Conservation (phyloP, 192 early-diverging fungal species). For the Entomortierella lignicola region DNA sequence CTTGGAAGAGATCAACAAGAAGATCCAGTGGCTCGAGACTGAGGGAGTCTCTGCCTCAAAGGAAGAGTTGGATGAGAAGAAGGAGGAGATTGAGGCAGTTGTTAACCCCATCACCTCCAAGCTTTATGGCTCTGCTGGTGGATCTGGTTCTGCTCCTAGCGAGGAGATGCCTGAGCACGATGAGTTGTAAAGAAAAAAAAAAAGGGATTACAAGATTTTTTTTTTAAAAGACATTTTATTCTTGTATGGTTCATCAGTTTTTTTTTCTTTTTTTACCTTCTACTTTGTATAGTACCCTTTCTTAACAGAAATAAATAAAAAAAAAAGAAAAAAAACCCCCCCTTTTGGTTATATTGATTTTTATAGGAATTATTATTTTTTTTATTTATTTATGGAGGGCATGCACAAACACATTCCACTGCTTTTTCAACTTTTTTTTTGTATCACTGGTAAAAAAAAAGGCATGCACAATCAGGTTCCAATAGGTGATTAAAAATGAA, state of each 20-base stretch:
- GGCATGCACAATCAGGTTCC: too few relatives aligned
- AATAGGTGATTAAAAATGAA: too few relatives aligned
- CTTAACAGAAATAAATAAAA: slow-evolving; percentile 3
- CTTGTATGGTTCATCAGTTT: slow-evolving; percentile 11
- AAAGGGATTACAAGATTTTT: too few relatives aligned
- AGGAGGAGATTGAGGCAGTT: slow-evolving; percentile 91
- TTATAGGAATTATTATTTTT: too few relatives aligned
- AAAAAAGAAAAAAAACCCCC: background rate
- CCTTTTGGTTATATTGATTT: too few relatives aligned
- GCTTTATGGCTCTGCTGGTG: slow-evolving; percentile 76
- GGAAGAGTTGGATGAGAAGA: slow-evolving; percentile 98
- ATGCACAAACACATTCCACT: too few relatives aligned
- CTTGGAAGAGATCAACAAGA: slow-evolving; percentile 79
- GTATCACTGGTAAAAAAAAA: too few relatives aligned
- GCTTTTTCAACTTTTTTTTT: too few relatives aligned
- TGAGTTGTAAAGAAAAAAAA: slow-evolving; percentile 74
- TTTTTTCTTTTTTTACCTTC: background rate
- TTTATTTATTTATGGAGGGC: too few relatives aligned
- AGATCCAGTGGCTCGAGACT: slow-evolving; percentile 83
- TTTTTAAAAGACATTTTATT: too few relatives aligned
- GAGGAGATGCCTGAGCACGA: slow-evolving; percentile 72
- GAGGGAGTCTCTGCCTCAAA: slow-evolving; percentile 85
- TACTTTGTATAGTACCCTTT: slow-evolving; percentile 7
- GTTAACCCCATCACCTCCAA: slow-evolving; percentile 96
- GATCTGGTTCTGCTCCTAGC: slow-evolving; percentile 66